Base-by-base conservation (phyloP, 768 basidiomycete species). In the Crepidotus variabilis region DNA sequence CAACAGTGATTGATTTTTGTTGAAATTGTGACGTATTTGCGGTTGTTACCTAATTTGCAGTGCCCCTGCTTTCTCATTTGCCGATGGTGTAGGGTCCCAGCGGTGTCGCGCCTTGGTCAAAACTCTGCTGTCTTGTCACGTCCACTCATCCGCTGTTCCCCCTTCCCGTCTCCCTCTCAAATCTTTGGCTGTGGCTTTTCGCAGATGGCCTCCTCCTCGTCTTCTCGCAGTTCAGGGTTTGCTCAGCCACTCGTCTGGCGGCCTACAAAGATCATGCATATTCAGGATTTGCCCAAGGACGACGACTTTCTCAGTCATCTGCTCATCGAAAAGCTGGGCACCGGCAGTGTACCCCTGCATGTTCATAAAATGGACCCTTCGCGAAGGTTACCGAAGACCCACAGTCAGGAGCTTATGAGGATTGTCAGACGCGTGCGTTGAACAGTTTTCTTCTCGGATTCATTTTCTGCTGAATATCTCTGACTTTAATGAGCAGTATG, bases 271-370 rank as follows among this genome's bases (percentile, higher is more conserved):
- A 86, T 90, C 63, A 93, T 93, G 90, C 90, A 90, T 75, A 88
- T 90, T 80, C 82, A 83, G 72, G 92, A 94, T 82, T 82, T 94
- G 59, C 89, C 91, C 65, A 86, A 84, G 71, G 92, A 94, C 74
- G 92, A 94, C 70, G 92, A 94, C 73, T 93, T 92, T 70, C 85
- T 94, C 69, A 89, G 87, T 66, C 89, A 93, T 74, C 80, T 94
- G 36, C 84, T 94, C 56, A 89, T 94, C 59, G 91, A 94, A 75
- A 92, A 92, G 64, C 83, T 94, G 33, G 91, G 92, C 46, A 90
- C 90, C 2, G 88, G 88, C 32, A 71, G 69, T 7, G 86, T 87
- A 7, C 91, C 92, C n/a, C 79, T 94, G 52, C 81, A 86, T 55
- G 92, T 94, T 13, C 91, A 94, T 77, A 93, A 92, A 72, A 94